Conservation (phyloP, 352 stramenopile species). For the Phytophthora megakarya region DNA sequence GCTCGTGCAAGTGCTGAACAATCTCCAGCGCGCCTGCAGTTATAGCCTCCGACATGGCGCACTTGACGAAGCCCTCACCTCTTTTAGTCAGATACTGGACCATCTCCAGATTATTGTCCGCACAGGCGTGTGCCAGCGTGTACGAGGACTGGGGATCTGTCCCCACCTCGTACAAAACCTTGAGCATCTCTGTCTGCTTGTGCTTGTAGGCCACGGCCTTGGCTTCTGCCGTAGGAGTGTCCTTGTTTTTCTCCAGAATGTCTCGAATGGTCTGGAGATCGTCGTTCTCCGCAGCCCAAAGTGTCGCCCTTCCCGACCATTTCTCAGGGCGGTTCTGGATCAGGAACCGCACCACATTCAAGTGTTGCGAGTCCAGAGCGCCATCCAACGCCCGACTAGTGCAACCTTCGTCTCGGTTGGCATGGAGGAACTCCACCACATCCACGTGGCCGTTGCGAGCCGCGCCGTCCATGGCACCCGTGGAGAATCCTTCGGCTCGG, state of each 20-base stretch:
- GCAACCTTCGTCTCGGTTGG: slow-evolving; percentile 53
- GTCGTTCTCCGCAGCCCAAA: slow-evolving; percentile 46
- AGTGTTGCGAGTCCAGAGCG: slow-evolving; percentile 41
- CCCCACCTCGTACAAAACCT: slow-evolving; percentile 58
- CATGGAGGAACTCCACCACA: slow-evolving; percentile 58
- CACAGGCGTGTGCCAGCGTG: slow-evolving; percentile 48
- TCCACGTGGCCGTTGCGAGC: slow-evolving; percentile 40
- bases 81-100: slow-evolving; percentile 49
- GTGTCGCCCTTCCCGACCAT: slow-evolving; percentile 41
- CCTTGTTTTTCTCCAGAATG: slow-evolving; percentile 42
- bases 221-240: slow-evolving; percentile 41
- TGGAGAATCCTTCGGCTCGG: slow-evolving; percentile 37
- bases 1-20: slow-evolving; percentile 54
- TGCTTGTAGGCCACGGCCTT: slow-evolving; percentile 53
- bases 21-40: slow-evolving; percentile 48
- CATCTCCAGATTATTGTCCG: slow-evolving; percentile 52
- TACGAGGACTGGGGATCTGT: slow-evolving; percentile 43
- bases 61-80: slow-evolving; percentile 61
- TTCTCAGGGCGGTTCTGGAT: slow-evolving; percentile 48
- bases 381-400: slow-evolving; percentile 36
- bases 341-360: slow-evolving; percentile 51
- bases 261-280: slow-evolving; percentile 38
- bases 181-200: slow-evolving; percentile 52
- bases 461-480: slow-evolving; percentile 50
- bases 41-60: slow-evolving; percentile 56